phyloP scores from a whole-genome alignment of 148 eudicot species.

The Nepenthes mirabilis region DNA sequence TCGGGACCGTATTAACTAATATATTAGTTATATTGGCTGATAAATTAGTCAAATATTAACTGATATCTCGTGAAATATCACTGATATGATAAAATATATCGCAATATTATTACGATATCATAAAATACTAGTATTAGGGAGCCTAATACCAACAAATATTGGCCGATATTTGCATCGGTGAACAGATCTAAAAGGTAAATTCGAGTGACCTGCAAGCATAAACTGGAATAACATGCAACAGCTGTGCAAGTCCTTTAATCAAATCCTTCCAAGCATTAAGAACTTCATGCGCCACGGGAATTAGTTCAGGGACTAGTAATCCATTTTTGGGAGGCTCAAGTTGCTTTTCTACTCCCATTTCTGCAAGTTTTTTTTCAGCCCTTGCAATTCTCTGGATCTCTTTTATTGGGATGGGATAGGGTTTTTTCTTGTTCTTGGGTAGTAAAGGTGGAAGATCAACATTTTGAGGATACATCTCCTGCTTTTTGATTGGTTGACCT shows the following conservation, averaged over 20 bases:
- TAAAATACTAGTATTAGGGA: no score
- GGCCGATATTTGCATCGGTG: no score
- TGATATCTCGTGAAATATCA: no score
- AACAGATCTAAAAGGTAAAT: not conserved
- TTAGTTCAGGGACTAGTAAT: slow-evolving; percentile 51
- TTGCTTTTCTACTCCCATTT: slow-evolving; percentile 68
- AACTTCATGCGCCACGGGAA: slow-evolving; percentile 86
- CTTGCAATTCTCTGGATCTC: slow-evolving; percentile 49
- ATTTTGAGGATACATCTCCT: slow-evolving; percentile 42
- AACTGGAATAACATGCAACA: slow-evolving; percentile 73
- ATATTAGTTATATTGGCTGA: no score
- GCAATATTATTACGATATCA: no score
- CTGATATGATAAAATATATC: no score
- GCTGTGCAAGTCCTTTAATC: slow-evolving; percentile 79
- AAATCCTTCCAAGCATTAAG: slow-evolving; percentile 74
- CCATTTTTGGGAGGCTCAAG: slow-evolving; percentile 93
- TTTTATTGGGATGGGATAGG: slow-evolving; percentile 74
- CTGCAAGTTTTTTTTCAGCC: slow-evolving; percentile 75
- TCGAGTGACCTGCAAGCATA: slow-evolving; percentile 73
- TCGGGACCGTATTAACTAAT: no score
- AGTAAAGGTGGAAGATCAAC: slow-evolving; percentile 73
- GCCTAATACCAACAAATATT: no score
- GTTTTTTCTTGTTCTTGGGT: slow-evolving; percentile 85
- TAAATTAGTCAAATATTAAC: no score
- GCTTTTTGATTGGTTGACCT: slow-evolving; percentile 22